These are phyloP conservation scores for Coniferiporia sulphurascens DNA, from an alignment of 1,284 basidiomycete genomes.

Conservation along the genomic window DNA sequence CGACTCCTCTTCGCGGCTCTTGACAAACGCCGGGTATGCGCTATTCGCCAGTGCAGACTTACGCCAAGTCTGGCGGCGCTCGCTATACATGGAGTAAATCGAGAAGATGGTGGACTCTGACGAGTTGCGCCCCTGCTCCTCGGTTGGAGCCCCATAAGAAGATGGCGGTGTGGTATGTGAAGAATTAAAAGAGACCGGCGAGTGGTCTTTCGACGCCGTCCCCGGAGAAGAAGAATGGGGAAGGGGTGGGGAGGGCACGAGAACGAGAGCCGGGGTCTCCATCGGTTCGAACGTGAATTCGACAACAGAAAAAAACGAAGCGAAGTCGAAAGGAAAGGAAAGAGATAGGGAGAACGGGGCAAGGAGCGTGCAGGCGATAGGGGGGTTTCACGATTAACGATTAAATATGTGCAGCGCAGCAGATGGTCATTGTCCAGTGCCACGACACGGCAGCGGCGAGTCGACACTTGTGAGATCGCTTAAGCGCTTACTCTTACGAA, in stretches of 20 bases:
- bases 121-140: constrained; percentile 35
- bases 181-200: constrained; percentile 29
- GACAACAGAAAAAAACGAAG: not conserved
- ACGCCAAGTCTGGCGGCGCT: constrained; percentile 23
- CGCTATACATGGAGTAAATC: constrained; percentile 77
- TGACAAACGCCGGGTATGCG: not conserved
- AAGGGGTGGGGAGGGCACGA: constrained; percentile 38
- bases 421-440: not conserved
- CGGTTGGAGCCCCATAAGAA: constrained; percentile 13
- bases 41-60: constrained; percentile 15
- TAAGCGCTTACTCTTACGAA: not conserved
- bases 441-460: not conserved
- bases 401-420: not conserved
- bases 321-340: not conserved
- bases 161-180: constrained; percentile 27
- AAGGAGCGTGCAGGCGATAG: not conserved
- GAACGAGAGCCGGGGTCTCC: constrained; percentile 41
- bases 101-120: constrained; percentile 66
- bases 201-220: constrained; percentile 24
- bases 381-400: not conserved
- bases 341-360: not conserved
- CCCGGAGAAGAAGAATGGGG: constrained; percentile 23
- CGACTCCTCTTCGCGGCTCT: not conserved
- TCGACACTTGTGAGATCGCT: too few species aligned
- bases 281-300: constrained; percentile 27